A percentile compares a stretch with the other conserved stretches of the same genome.
phyloP scores from a whole-genome alignment of 305 asterid genomes.

The Fraxinus velutina region DNA sequence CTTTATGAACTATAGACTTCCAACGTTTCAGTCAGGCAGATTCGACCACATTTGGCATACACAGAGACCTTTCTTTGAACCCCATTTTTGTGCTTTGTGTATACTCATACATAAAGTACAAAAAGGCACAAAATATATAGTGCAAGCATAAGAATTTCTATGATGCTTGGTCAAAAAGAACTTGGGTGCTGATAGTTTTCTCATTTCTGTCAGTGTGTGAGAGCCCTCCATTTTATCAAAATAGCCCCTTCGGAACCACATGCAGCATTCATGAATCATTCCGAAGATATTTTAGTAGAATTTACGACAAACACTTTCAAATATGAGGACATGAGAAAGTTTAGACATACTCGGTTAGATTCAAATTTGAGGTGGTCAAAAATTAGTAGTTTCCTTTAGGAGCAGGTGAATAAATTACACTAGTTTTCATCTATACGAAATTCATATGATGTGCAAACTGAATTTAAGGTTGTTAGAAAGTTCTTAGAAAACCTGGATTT shows the following conservation, averaged over 20 bases:
- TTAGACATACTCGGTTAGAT: background rate
- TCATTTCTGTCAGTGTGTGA: background rate
- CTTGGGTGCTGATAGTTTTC: background rate
- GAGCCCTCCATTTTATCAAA: background rate
- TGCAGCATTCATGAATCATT: background rate
- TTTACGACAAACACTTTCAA: background rate
- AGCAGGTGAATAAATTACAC: background rate
- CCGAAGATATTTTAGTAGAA: background rate
- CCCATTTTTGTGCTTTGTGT: background rate
- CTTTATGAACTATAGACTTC: background rate
- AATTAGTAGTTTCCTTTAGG: background rate
- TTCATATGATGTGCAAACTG: background rate
- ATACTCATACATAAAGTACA: background rate
- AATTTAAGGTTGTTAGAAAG: background rate
- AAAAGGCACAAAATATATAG: background rate
- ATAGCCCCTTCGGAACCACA: background rate
- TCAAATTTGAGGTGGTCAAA: background rate
- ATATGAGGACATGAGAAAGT: background rate
- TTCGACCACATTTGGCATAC: background rate
- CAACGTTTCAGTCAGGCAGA: background rate
- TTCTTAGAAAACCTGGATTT: conserved; percentile 36
- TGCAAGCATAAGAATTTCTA: background rate
- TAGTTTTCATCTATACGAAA: background rate
- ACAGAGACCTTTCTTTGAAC: background rate
- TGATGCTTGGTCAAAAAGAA: background rate